Conservation (phyloP, 495 filamentous ascomycete genomes). For the Xylaria acuta region DNA sequence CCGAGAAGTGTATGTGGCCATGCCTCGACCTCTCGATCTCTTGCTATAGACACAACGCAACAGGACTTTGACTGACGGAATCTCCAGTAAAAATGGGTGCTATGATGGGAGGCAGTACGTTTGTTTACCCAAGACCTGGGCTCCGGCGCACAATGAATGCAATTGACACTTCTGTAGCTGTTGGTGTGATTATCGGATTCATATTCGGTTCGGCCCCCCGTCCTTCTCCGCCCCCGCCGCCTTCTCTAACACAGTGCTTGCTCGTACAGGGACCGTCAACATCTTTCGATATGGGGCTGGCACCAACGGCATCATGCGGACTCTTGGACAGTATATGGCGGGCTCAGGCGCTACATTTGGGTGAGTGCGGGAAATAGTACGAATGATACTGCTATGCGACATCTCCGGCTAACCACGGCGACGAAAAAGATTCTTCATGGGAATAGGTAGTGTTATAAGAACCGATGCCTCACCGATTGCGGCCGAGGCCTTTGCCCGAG, state of each 20-base stretch:
- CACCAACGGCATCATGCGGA: slow-evolving; percentile 89
- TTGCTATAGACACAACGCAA: background rate
- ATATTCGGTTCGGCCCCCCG: slow-evolving; percentile 74
- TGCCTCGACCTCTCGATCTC: background rate
- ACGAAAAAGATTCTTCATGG: slow-evolving; percentile 89
- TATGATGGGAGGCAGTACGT: slow-evolving; percentile 96
- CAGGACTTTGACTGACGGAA: background rate
- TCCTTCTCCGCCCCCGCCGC: background rate
- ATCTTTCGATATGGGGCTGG: slow-evolving; percentile 94
- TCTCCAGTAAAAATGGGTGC: slow-evolving; percentile 91
- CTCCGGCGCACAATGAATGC: background rate
- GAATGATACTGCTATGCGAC: background rate
- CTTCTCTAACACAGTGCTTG: slow-evolving; percentile 32
- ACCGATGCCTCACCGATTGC: slow-evolving; percentile 72
- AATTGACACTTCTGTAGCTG: slow-evolving; percentile 62
- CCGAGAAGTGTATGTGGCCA: slow-evolving; percentile 83
- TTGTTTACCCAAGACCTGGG: background rate
- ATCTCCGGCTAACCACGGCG: background rate
- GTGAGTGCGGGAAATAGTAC: slow-evolving; percentile 56
- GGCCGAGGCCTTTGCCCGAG: slow-evolving; percentile 65
- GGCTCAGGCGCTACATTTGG: slow-evolving; percentile 97
- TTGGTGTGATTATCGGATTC: slow-evolving; percentile 95
- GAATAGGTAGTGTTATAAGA: slow-evolving; percentile 93
- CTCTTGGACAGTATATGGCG: slow-evolving; percentile 94
- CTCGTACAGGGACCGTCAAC: slow-evolving; percentile 75